Percentiles rank a stretch among this genome's conserved stretches.
These are phyloP conservation scores for Camellia lanceoleosa DNA, from an alignment of 148 eudicot genomes.

Conservation along the genomic window DNA sequence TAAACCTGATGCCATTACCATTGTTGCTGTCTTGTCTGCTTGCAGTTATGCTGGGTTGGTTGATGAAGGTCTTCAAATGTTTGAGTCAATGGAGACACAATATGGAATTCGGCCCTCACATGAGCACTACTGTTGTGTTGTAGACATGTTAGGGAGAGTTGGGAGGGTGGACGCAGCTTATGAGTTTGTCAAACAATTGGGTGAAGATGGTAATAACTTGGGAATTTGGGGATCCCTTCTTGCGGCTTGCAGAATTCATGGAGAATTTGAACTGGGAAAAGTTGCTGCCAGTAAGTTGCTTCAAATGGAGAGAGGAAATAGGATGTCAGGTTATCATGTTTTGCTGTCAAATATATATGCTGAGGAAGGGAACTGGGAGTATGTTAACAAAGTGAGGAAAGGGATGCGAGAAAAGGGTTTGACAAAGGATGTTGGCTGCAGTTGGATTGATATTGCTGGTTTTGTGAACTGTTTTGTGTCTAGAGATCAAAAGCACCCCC, in stretches of 20 bases:
- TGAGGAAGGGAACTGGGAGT: slow-evolving; percentile 80
- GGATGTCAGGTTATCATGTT: slow-evolving; percentile 61
- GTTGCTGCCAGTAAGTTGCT: slow-evolving; percentile 55
- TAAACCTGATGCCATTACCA: slow-evolving; percentile 72
- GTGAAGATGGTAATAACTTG: slow-evolving; percentile 45
- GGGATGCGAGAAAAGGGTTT: slow-evolving; percentile 64
- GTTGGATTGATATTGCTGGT: slow-evolving; percentile 78
- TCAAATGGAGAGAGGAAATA: slow-evolving; percentile 42
- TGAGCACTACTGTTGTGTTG: slow-evolving; percentile 80
- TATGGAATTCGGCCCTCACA: slow-evolving; percentile 54
- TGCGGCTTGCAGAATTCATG: slow-evolving; percentile 66
- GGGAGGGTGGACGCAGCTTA: slow-evolving; percentile 76
- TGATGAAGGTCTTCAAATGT: slow-evolving; percentile 71
- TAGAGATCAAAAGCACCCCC: slow-evolving; percentile 57
- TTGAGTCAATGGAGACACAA: slow-evolving; percentile 62
- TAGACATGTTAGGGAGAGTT: slow-evolving; percentile 83
- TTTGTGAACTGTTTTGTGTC: slow-evolving; percentile 53
- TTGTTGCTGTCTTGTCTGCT: slow-evolving; percentile 78
- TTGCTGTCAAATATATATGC: slow-evolving; percentile 74
- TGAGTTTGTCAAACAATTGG: slow-evolving; percentile 58
- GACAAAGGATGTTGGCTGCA: slow-evolving; percentile 71
- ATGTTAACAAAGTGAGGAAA: slow-evolving; percentile 56
- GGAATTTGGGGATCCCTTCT: slow-evolving; percentile 90
- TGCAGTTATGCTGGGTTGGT: slow-evolving; percentile 87
- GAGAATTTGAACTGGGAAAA: slow-evolving; percentile 68